These are phyloP conservation scores for Alternaria ventricosa DNA, from an alignment of 2,329 filamentous ascomycete species.

Conservation along the genomic window DNA sequence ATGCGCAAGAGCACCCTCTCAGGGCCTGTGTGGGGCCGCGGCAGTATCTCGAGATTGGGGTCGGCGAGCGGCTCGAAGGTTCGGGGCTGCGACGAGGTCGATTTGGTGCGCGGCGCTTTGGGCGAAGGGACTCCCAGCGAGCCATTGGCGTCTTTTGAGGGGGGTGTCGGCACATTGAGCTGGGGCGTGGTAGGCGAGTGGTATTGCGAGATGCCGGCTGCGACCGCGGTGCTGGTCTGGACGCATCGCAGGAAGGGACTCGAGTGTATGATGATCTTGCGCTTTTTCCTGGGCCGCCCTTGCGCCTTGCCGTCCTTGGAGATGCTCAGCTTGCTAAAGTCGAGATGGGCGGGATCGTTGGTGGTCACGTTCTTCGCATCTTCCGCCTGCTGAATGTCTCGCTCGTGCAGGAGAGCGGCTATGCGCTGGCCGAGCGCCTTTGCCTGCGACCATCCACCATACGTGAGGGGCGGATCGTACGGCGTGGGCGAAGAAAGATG, in stretches of 20 bases:
- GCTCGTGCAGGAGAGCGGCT: slow-evolving; percentile 68
- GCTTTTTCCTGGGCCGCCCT: slow-evolving; percentile 55
- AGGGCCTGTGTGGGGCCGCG: slow-evolving; percentile 44
- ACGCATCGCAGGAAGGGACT: slow-evolving; percentile 95
- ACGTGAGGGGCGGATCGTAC: slow-evolving; percentile 94
- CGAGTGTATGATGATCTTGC: slow-evolving; percentile 84
- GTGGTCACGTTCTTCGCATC: slow-evolving; percentile 23
- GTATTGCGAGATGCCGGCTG: slow-evolving; percentile 78
- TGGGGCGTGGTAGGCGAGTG: slow-evolving; percentile 47
- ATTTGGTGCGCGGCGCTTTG: slow-evolving; percentile 20
- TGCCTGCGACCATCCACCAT: slow-evolving; percentile 90
- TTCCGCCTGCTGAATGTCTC: slow-evolving; percentile 55
- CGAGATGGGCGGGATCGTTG: slow-evolving; percentile 27
- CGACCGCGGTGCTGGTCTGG: slow-evolving; percentile 88
- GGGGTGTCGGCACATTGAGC: slow-evolving; percentile 27
- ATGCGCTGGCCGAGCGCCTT: slow-evolving; percentile 83
- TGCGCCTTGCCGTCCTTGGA: slow-evolving; percentile 6
- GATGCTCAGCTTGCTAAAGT: slow-evolving; percentile 29
- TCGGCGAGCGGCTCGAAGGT: slow-evolving; percentile 46
- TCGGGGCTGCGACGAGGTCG: slow-evolving; percentile 29
- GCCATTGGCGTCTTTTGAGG: slow-evolving; percentile 23
- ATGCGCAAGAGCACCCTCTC: slow-evolving; percentile 67
- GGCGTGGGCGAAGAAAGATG: slow-evolving; percentile 90
- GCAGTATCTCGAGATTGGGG: slow-evolving; percentile 43
- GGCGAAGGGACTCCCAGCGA: slow-evolving; percentile 16